These are phyloP conservation scores for Candida oleophila DNA, from an alignment of 805 yeast species.

Conservation along the genomic window DNA sequence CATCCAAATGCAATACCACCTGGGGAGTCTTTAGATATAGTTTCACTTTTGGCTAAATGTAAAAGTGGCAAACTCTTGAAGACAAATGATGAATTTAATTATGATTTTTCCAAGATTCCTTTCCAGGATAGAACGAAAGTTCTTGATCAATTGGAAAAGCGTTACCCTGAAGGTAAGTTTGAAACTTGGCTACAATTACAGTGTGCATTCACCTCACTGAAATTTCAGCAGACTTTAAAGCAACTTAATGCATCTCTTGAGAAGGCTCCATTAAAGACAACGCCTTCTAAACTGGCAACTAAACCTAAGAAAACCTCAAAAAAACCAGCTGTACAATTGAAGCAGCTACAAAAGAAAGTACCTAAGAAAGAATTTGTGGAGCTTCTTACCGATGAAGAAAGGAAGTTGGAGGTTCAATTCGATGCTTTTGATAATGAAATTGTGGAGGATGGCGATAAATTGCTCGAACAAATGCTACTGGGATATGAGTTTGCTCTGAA, in stretches of 20 bases:
- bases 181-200: not conserved
- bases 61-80: constrained; percentile 14
- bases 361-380: not conserved
- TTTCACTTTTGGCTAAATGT: constrained; percentile 44
- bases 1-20: constrained; percentile 67
- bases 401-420: constrained; percentile 1
- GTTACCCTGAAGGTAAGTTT: not conserved
- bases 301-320: not conserved
- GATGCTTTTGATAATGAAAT: constrained; percentile 9
- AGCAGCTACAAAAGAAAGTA: not conserved
- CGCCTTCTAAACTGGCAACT: not conserved
- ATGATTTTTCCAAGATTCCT: constrained; percentile 7
- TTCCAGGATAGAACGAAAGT: constrained; percentile 6
- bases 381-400: not conserved
- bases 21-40: constrained; percentile 76
- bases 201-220: not conserved
- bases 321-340: not conserved
- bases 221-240: not conserved
- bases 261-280: too few species aligned
- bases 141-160: not conserved
- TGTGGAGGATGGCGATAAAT: constrained; percentile 10
- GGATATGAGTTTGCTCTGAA: constrained; percentile 2
- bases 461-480: constrained; percentile 5
- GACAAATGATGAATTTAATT: constrained; percentile 8
- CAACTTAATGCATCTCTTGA: not conserved